A percentile compares a stretch with the other conserved stretches of the same genome.
Evolutionary conservation across 2,329 filamentous ascomycete genomes (phyloP).

Genomic region (Stemphylium lycopersici): DNA sequence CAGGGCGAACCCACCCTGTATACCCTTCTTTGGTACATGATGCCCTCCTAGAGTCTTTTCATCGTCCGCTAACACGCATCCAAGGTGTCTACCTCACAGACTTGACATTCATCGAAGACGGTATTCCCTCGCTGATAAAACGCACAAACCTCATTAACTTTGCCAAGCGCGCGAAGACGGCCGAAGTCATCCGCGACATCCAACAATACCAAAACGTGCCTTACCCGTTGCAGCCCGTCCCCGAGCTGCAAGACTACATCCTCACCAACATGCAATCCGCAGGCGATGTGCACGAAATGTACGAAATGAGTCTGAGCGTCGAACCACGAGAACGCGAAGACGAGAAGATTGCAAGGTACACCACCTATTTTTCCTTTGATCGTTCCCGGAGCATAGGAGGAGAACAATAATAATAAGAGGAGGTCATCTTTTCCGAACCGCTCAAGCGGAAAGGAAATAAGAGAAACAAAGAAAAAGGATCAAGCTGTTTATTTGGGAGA

Average conservation of each 20-base stretch:
- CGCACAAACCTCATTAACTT: constrained; percentile 98
- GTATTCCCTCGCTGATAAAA: constrained; percentile 94
- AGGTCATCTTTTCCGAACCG: background rate
- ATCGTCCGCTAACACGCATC: background rate
- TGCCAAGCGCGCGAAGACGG: constrained; percentile 95
- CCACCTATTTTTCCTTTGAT: constrained; percentile 18
- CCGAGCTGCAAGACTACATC: constrained; percentile 95
- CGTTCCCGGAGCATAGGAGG: background rate
- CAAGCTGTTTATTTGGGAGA: constrained; percentile 4
- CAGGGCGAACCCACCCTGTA: constrained; percentile 92
- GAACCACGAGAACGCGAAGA: constrained; percentile 97
- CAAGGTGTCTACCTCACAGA: constrained; percentile 94
- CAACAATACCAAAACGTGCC: constrained; percentile 98
- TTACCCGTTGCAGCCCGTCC: constrained; percentile 88
- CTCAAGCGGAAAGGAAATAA: no score
- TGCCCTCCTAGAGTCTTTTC: background rate
- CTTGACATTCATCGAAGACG: constrained; percentile 97
- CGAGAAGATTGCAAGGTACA: constrained; percentile 97
- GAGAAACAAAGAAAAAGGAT: background rate
- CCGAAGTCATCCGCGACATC: constrained; percentile 97
- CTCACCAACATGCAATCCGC: constrained; percentile 94
- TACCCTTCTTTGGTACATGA: constrained; percentile 89
- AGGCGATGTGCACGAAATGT: constrained; percentile 98
- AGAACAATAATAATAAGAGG: constrained; percentile 2
- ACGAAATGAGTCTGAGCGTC: constrained; percentile 91